Evolutionary conservation across 1,284 basidiomycete species (phyloP).

Genomic region (Ganoderma resinaceum): DNA sequence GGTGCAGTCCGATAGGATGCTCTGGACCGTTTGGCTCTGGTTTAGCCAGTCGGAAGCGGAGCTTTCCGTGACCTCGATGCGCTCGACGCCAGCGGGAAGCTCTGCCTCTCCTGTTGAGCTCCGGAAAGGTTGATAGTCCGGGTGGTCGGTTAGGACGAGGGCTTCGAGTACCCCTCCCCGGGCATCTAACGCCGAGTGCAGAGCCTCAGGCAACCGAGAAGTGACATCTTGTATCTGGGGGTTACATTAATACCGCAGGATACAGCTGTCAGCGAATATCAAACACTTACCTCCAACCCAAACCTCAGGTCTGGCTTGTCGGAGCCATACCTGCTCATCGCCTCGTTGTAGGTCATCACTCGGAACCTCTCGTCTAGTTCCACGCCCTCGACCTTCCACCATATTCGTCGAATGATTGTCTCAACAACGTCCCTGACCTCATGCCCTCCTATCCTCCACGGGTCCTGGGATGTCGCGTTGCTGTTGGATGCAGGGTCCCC

Average conservation of each 20-base stretch:
- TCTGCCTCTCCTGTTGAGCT: conserved; percentile 15
- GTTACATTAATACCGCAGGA: conserved; percentile 21
- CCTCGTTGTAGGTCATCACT: conserved; percentile 87
- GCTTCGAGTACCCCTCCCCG: conserved; percentile 60
- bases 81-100: conserved; percentile 39
- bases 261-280: conserved; percentile 9
- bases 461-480: conserved; percentile 36
- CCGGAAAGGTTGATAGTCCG: conserved; percentile 13
- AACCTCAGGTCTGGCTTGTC: conserved; percentile 96
- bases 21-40: conserved; percentile 41
- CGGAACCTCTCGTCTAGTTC: conserved; percentile 67
- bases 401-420: conserved; percentile 74
- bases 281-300: conserved; percentile 73
- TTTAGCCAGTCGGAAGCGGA: conserved; percentile 56
- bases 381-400: conserved; percentile 69
- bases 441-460: conserved; percentile 85
- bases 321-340: conserved; percentile 92
- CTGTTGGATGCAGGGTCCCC: conserved; percentile 37
- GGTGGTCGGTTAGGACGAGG: conserved; percentile 44
- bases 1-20: conserved; percentile 25
- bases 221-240: conserved; percentile 61
- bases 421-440: conserved; percentile 84
- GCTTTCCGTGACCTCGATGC: conserved; percentile 51
- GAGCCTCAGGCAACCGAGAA: conserved; percentile 47
- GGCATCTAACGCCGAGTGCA: conserved; percentile 45